These are phyloP conservation scores for Trichoderma lentiforme DNA, from an alignment of 2,329 filamentous ascomycete species.

Conservation along the genomic window DNA sequence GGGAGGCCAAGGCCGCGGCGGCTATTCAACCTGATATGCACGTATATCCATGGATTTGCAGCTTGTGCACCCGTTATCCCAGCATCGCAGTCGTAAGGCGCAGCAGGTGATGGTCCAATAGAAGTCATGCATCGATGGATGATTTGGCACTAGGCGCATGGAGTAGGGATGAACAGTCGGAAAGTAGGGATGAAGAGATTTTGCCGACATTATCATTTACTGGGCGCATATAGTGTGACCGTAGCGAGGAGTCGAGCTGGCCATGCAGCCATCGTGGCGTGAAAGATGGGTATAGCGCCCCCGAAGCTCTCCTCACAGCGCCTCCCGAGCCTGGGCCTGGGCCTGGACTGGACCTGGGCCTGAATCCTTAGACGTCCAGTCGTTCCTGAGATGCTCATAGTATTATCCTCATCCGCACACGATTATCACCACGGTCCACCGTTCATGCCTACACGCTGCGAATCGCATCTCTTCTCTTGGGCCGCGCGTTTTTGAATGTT, in stretches of 20 bases:
- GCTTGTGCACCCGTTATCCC: not conserved
- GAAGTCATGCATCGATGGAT: not conserved
- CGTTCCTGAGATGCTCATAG: not conserved
- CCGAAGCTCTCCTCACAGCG: not conserved
- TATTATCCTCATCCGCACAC: not conserved
- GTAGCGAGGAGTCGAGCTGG: not conserved
- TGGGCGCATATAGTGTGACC: not conserved
- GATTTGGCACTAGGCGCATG: not conserved
- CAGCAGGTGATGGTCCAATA: not conserved
- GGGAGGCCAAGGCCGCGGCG: not conserved
- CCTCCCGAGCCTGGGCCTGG: not conserved
- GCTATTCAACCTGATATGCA: not conserved
- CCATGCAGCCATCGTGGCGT: not conserved
- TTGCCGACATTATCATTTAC: not conserved
- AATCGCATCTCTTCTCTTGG: not conserved
- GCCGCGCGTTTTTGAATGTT: not conserved
- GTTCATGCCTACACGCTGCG: not conserved
- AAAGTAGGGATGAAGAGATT: not conserved
- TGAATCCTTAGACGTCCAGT: not conserved
- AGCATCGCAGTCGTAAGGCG: not conserved
- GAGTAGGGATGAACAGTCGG: not conserved
- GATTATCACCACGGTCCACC: not conserved
- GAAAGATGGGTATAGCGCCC: not conserved
- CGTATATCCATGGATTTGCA: not conserved
- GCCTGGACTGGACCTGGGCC: not conserved